These are phyloP conservation scores for Misopates orontium DNA, from an alignment of 257 asterid genomes.

Conservation along the genomic window DNA sequence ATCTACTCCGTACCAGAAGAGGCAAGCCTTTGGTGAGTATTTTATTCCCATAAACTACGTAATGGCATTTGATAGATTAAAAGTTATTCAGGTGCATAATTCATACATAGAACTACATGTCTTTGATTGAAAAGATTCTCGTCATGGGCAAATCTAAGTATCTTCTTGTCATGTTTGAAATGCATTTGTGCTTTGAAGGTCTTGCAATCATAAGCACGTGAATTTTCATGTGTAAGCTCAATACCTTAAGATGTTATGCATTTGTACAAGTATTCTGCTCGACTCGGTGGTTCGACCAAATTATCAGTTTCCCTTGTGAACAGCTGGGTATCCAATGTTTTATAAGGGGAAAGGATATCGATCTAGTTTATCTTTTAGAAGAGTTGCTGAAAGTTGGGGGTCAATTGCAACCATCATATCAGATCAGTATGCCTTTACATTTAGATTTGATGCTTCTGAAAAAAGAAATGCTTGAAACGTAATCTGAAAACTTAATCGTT, in stretches of 20 bases:
- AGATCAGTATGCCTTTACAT: not conserved
- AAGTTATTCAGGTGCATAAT: not conserved
- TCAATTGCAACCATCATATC: not conserved
- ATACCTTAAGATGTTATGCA: not conserved
- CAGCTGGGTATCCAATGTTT: not conserved
- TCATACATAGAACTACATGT: not conserved
- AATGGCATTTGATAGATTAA: not conserved
- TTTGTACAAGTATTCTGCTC: not conserved
- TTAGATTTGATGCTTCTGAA: not conserved
- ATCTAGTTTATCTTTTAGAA: not conserved
- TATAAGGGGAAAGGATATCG: not conserved
- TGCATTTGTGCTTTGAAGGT: not conserved
- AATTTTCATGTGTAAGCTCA: not conserved
- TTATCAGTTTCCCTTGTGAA: not conserved
- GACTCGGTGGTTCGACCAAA: not conserved
- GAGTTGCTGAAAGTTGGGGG: not conserved
- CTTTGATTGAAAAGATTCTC: too few relatives aligned
- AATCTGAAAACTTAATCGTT: not conserved
- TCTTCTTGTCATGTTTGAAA: too few relatives aligned
- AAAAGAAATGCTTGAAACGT: not conserved
- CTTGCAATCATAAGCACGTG: not conserved
- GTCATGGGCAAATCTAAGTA: too few relatives aligned
- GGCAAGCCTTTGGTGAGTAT: constrained; percentile 84
- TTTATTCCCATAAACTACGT: not conserved
- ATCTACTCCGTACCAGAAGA: constrained; percentile 67